phyloP scores from a whole-genome alignment of 202 grass and related monocot species.

The Panicum virgatum region DNA sequence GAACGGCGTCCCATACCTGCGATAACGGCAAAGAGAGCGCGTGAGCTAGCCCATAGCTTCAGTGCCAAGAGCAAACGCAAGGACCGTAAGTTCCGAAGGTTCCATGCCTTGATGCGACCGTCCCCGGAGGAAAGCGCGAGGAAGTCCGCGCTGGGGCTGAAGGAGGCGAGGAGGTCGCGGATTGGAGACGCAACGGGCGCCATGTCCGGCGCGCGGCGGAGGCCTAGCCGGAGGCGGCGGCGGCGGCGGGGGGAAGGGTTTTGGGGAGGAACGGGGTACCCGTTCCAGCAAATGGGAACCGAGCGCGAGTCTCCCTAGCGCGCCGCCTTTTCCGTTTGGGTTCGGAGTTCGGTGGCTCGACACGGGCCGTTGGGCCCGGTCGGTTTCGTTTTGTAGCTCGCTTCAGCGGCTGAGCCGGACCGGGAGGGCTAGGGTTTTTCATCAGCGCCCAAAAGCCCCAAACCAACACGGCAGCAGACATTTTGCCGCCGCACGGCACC shows the following conservation, averaged over 20 bases:
- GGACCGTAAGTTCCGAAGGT: neutral
- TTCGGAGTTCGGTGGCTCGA: neutral
- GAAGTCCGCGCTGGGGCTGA: conserved; percentile 76
- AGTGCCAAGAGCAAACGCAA: neutral
- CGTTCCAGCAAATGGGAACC: neutral
- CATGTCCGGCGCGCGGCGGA: conserved; percentile 38
- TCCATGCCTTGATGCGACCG: conserved; percentile 82
- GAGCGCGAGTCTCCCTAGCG: neutral
- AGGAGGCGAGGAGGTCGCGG: conserved; percentile 70
- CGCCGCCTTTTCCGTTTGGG: neutral
- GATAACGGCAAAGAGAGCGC: neutral
- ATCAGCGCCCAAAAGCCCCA: conserved; percentile 4
- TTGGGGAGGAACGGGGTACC: neutral
- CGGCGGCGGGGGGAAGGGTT: conserved; percentile 40
- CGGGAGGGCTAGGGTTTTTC: conserved; percentile 45
- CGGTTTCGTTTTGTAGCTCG: conserved; percentile 13
- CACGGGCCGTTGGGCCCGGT: neutral
- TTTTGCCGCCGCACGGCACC: conserved; percentile 17
- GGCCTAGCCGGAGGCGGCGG: too few species aligned
- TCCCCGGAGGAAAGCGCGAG: conserved; percentile 84
- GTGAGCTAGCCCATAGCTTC: conserved; percentile 18
- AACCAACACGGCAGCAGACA: conserved; percentile 3
- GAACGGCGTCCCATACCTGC: conserved; percentile 93
- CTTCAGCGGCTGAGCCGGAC: conserved; percentile 5
- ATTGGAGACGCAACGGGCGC: conserved; percentile 41